Conservation (phyloP, 257 asterid species). For the Nicotiana otophora region DNA sequence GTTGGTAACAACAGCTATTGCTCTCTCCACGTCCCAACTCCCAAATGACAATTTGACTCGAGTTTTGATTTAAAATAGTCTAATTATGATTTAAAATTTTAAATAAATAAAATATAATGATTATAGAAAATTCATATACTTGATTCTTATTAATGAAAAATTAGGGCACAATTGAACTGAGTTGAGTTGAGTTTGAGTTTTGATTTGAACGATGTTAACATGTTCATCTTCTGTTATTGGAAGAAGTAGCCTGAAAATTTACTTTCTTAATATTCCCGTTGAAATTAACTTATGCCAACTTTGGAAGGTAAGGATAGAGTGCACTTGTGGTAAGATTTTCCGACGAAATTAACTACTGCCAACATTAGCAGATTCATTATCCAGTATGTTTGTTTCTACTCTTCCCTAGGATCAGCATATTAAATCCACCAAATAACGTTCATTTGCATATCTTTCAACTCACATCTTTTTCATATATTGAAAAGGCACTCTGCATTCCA, state of each 20-base stretch:
- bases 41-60: neutral
- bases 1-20: conserved; percentile 7
- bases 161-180: neutral
- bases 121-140: neutral
- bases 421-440: neutral
- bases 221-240: neutral
- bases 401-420: neutral
- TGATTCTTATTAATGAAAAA: neutral
- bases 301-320: too few species aligned
- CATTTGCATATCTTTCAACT: neutral
- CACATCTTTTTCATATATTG: neutral
- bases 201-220: too few species aligned
- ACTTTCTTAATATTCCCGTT: neutral
- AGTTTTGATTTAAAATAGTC: neutral
- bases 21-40: neutral
- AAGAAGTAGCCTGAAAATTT: neutral
- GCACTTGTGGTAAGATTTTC: too few species aligned
- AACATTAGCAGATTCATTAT: too few species aligned
- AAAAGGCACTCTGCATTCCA: neutral
- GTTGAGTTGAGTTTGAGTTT: neutral
- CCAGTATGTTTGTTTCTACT: too few species aligned
- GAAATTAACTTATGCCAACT: too few species aligned
- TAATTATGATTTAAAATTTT: neutral
- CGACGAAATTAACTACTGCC: too few species aligned
- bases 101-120: neutral